phyloP scores from a whole-genome alignment of 306 rosid genomes.

The Arachis stenosperma region DNA sequence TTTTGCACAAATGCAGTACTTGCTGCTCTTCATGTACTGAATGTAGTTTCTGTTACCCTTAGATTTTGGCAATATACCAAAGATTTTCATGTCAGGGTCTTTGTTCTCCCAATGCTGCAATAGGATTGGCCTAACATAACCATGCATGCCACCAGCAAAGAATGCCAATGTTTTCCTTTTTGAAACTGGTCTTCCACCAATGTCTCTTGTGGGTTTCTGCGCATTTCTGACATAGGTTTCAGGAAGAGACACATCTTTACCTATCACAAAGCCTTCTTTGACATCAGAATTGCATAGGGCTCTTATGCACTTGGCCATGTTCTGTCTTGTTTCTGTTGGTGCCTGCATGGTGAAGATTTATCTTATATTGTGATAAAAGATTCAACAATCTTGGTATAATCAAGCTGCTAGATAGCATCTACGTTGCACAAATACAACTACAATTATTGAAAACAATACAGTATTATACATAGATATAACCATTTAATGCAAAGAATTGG shows the following conservation, averaged over 20 bases:
- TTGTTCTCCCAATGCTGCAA: constrained; percentile 84
- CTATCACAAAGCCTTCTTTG: constrained; percentile 77
- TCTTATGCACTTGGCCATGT: constrained; percentile 70
- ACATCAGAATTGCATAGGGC: constrained; percentile 89
- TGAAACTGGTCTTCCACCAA: constrained; percentile 71
- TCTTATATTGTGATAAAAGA: constrained; percentile 17
- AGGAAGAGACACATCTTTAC: constrained; percentile 88
- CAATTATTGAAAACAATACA: too few species aligned
- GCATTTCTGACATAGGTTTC: constrained; percentile 62
- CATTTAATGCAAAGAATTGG: too few species aligned
- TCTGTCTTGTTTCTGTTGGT: constrained; percentile 63
- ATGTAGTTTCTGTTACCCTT: constrained; percentile 62
- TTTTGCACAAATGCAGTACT: constrained; percentile 90
- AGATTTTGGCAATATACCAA: constrained; percentile 54
- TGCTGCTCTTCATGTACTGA: constrained; percentile 86
- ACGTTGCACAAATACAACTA: too few species aligned
- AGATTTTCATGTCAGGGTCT: constrained; percentile 93
- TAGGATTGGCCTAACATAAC: constrained; percentile 73
- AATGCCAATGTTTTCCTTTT: constrained; percentile 70
- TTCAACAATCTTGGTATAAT: constrained; percentile 5
- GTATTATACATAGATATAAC: too few species aligned
- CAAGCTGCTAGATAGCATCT: background rate
- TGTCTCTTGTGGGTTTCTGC: constrained; percentile 53
- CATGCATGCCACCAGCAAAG: constrained; percentile 88
- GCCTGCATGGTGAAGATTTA: constrained; percentile 62